Percentiles rank a stretch among this genome's conserved stretches.
These are phyloP conservation scores for Acanthamoeba lenticulata DNA, from an alignment of 208 protist species.

Conservation along the genomic window DNA sequence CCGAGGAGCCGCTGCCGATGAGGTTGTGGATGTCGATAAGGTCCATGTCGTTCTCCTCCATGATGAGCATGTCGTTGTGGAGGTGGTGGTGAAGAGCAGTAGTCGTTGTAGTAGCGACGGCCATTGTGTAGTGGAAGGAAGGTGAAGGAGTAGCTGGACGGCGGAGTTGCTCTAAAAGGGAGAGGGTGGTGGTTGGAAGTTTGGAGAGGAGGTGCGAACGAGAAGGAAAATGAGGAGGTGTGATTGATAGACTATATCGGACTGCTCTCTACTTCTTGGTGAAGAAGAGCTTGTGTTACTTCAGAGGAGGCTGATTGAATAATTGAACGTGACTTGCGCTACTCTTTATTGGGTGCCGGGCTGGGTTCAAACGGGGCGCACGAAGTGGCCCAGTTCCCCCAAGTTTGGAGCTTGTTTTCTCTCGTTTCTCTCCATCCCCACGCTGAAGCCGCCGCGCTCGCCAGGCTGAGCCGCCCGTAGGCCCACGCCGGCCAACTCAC, in stretches of 20 bases:
- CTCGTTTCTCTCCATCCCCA: not conserved
- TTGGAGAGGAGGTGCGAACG: not conserved
- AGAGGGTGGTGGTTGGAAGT: not conserved
- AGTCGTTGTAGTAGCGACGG: not conserved
- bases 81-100: not conserved
- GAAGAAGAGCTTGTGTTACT: not conserved
- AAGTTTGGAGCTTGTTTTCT: conserved; percentile 11
- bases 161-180: not conserved
- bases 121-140: not conserved
- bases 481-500: not conserved
- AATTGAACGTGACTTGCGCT: not conserved
- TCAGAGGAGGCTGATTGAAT: not conserved
- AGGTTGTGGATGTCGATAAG: conserved; percentile 21
- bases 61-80: not conserved
- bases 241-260: not conserved
- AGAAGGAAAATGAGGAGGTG: too few relatives aligned
- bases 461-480: not conserved
- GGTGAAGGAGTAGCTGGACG: not conserved
- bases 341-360: not conserved
- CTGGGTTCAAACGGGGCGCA: not conserved
- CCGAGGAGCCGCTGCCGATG: conserved; percentile 5
- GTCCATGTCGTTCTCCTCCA: conserved; percentile 8
- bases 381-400: not conserved
- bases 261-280: not conserved
- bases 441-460: too few relatives aligned